phyloP scores from a whole-genome alignment of 805 yeast genomes.

The Candida tallmaniae region DNA sequence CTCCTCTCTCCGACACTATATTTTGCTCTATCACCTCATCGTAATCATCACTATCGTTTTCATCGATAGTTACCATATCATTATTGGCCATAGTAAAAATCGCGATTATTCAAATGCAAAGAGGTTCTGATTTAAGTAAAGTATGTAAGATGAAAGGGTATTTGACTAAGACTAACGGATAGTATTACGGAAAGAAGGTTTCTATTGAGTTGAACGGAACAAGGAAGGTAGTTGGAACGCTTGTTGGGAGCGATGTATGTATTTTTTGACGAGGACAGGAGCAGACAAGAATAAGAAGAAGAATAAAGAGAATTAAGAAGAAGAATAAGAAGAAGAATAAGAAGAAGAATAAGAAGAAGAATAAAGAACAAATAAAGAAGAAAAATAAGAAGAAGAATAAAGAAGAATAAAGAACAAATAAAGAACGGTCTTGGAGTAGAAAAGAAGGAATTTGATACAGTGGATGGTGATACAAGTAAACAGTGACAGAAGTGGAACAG shows the following conservation, averaged over 20 bases:
- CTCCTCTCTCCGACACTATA: too few relatives aligned
- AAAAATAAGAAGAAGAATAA: too few relatives aligned
- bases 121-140: conserved; percentile 2
- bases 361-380: too few relatives aligned
- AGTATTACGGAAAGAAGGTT: conserved; percentile 78
- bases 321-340: too few relatives aligned
- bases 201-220: conserved; percentile 74
- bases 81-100: neutral
- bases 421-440: neutral
- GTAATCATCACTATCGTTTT: neutral
- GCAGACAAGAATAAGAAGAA: too few relatives aligned
- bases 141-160: neutral
- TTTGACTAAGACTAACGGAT: conserved; percentile 13
- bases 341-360: too few relatives aligned
- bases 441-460: too few relatives aligned
- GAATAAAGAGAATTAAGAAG: too few relatives aligned
- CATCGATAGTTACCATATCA: neutral
- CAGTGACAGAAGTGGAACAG: neutral
- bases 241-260: conserved; percentile 77
- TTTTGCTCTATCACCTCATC: too few relatives aligned
- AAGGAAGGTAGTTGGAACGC: conserved; percentile 71
- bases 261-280: too few relatives aligned
- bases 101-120: conserved; percentile 2
- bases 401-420: too few relatives aligned
- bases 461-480: too few relatives aligned